Conservation (phyloP, 148 eudicot genomes). For the Silene conica region DNA sequence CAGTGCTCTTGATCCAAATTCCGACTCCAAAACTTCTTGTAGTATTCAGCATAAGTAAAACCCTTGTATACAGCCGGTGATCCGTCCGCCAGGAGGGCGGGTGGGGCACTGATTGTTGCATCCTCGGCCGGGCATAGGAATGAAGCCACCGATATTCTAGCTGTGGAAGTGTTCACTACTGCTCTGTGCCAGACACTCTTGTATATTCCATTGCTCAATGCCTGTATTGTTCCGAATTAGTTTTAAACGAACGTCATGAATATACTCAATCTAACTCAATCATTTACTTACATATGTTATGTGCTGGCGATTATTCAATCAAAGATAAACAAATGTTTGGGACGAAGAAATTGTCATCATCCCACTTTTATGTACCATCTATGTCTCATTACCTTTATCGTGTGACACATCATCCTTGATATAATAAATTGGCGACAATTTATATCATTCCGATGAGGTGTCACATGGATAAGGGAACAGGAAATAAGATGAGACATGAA, state of each 20-base stretch:
- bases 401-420: too few species aligned
- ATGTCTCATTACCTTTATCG: too few species aligned
- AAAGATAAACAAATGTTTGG: neutral
- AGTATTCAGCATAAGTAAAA: constrained; percentile 75
- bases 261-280: too few species aligned
- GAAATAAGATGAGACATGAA: too few species aligned
- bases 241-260: neutral
- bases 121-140: constrained; percentile 64
- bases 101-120: constrained; percentile 69
- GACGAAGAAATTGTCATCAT: too few species aligned
- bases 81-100: constrained; percentile 39
- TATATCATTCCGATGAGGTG: too few species aligned
- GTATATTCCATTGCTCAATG: constrained; percentile 73
- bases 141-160: constrained; percentile 76
- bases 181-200: constrained; percentile 94
- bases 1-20: constrained; percentile 69
- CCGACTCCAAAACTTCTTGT: constrained; percentile 74
- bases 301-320: too few species aligned
- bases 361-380: too few species aligned
- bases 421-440: too few species aligned
- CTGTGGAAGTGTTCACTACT: constrained; percentile 48
- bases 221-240: constrained; percentile 32
- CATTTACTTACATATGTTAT: too few species aligned
- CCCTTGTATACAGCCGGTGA: constrained; percentile 41
- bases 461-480: too few species aligned